Conservation (phyloP, 108 stramenopile genomes). For the Schizochytrium sp. region DNA sequence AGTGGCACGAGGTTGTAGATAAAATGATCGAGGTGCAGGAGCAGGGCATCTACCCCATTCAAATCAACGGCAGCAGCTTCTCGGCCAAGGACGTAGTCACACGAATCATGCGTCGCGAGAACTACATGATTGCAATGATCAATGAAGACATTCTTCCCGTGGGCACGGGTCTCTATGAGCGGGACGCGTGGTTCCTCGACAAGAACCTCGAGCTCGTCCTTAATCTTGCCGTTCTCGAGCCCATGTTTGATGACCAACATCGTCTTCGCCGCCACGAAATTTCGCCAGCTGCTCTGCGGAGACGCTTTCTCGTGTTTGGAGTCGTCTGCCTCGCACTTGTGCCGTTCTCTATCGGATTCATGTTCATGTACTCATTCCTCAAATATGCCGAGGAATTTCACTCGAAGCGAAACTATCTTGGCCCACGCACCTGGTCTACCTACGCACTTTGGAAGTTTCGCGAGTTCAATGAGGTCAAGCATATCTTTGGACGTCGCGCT, state of each 20-base stretch:
- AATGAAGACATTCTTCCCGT: conserved; percentile 70
- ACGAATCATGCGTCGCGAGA: conserved; percentile 86
- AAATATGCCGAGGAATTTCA: conserved; percentile 85
- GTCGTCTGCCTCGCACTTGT: conserved; percentile 74
- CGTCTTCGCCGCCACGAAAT: conserved; percentile 74
- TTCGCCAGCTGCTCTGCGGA: conserved; percentile 61
- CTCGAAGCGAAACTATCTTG: conserved; percentile 73
- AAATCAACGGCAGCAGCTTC: conserved; percentile 18
- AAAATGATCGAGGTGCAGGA: conserved; percentile 55
- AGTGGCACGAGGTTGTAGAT: conserved; percentile 52
- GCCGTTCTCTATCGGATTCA: conserved; percentile 85
- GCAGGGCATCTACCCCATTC: conserved; percentile 57
- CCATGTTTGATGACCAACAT: conserved; percentile 91
- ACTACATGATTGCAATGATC: conserved; percentile 85
- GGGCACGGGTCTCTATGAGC: conserved; percentile 31
- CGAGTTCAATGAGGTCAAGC: conserved; percentile 90
- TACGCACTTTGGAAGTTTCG: conserved; percentile 80
- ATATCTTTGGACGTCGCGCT: conserved; percentile 71
- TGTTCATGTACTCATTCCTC: conserved; percentile 80
- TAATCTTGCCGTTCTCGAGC: conserved; percentile 80
- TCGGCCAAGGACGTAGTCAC: conserved; percentile 65
- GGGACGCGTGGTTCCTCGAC: conserved; percentile 38
- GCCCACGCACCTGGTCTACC: conserved; percentile 78
- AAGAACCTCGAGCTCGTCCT: conserved; percentile 74
- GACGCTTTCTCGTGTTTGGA: conserved; percentile 71